phyloP scores from a whole-genome alignment of 345 rosid genomes.

The Eucalyptus pauciflora region DNA sequence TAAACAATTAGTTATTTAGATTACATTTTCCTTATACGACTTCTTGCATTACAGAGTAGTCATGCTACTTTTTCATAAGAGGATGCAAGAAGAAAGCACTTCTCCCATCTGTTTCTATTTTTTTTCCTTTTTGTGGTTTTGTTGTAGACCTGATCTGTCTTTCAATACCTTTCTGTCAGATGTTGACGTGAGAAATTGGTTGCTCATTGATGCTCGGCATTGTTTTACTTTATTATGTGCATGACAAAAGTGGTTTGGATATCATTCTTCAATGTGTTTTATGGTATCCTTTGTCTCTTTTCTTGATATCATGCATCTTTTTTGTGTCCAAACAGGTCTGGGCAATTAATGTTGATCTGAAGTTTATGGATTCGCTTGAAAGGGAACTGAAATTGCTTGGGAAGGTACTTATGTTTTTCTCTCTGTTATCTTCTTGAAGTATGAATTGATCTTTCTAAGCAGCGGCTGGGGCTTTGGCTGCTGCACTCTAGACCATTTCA shows the following conservation, averaged over 20 bases:
- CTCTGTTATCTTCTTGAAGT: not conserved
- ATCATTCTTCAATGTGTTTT: not conserved
- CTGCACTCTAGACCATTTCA: not conserved
- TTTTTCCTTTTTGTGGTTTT: not conserved
- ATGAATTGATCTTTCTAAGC: not conserved
- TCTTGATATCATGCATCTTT: not conserved
- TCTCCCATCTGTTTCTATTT: not conserved
- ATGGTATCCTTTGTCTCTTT: not conserved
- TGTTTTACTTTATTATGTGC: not conserved
- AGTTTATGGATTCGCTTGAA: constrained; percentile 68
- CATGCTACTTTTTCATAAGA: not conserved
- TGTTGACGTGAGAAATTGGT: not conserved
- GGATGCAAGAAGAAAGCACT: not conserved
- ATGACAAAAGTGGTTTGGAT: not conserved
- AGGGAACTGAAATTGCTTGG: constrained; percentile 68
- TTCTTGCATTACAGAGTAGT: not conserved
- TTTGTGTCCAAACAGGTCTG: constrained; percentile 42
- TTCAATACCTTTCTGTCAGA: not conserved
- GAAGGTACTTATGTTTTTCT: constrained; percentile 22
- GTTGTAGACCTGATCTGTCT: not conserved
- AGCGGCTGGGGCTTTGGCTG: not conserved
- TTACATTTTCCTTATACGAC: not conserved
- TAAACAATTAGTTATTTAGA: not conserved
- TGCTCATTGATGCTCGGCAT: not conserved
- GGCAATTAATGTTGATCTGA: constrained; percentile 67